These are phyloP conservation scores for Ceratocystis albifundus DNA, from an alignment of 2,329 filamentous ascomycete genomes.

Conservation along the genomic window DNA sequence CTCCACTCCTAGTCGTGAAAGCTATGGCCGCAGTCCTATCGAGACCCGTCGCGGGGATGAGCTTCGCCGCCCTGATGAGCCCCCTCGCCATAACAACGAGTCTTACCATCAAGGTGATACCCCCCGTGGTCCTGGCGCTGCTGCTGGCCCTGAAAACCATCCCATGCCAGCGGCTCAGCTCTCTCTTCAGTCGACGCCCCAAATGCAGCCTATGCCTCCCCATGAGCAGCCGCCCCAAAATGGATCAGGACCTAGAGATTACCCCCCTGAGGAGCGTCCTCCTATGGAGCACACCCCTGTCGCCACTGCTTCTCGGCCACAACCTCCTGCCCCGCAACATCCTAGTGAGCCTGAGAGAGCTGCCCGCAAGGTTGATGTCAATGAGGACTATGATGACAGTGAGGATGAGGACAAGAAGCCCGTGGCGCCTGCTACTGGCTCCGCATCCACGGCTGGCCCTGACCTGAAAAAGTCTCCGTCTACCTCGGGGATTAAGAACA, in stretches of 20 bases:
- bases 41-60: conserved; percentile 57
- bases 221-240: conserved; percentile 36
- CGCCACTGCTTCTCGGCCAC: conserved; percentile 12
- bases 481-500: conserved; percentile 39
- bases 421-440: conserved; percentile 30
- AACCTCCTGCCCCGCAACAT: conserved; percentile 33
- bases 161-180: conserved; percentile 44
- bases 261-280: conserved; percentile 46
- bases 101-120: conserved; percentile 88
- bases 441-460: conserved; percentile 40
- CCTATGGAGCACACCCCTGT: conserved; percentile 34
- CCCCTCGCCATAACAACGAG: conserved; percentile 60
- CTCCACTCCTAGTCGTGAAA: conserved; percentile 59
- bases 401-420: conserved; percentile 70
- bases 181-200: conserved; percentile 50
- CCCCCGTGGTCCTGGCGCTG: conserved; percentile 54
- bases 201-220: conserved; percentile 43
- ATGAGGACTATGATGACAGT: conserved; percentile 95
- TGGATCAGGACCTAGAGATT: conserved; percentile 42
- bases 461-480: conserved; percentile 40
- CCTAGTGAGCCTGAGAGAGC: conserved; percentile 65
- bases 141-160: conserved; percentile 35
- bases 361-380: conserved; percentile 88
- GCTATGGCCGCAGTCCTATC: conserved; percentile 66
- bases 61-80: conserved; percentile 41